Evolutionary conservation across 257 asterid genomes (phyloP).

Genomic region (Cinchona pubescens): DNA sequence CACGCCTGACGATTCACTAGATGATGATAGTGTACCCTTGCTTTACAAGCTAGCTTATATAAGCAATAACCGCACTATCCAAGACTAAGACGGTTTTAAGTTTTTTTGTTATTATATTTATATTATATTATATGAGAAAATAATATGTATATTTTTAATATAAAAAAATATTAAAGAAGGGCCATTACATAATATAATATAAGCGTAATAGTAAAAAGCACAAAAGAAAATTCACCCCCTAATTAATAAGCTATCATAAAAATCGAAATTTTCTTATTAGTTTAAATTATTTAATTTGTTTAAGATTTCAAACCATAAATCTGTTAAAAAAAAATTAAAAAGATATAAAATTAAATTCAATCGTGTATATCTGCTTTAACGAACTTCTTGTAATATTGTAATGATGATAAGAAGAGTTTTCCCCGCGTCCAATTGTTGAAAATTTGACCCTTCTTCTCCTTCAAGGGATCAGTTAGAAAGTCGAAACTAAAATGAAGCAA

Average conservation of each 20-base stretch:
- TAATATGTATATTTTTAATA: too few species aligned
- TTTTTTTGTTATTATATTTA: too few species aligned
- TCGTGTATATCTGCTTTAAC: constrained; percentile 39
- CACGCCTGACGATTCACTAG: neutral
- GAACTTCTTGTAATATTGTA: constrained; percentile 34
- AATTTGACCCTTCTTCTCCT: constrained; percentile 50
- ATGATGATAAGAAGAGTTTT: constrained; percentile 17
- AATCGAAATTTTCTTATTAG: neutral
- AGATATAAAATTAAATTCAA: too few species aligned
- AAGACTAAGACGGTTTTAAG: too few species aligned
- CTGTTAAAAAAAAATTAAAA: too few species aligned
- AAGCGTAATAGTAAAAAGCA: too few species aligned
- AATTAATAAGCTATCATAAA: neutral
- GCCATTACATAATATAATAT: too few species aligned
- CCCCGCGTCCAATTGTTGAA: constrained; percentile 25
- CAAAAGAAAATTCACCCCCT: too few species aligned
- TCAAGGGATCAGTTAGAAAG: constrained; percentile 30
- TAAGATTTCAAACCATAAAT: neutral
- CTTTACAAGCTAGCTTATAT: constrained; percentile 7
- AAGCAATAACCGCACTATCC: constrained; percentile 12
- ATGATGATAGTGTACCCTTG: neutral
- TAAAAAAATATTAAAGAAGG: too few species aligned
- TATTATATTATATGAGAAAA: too few species aligned
- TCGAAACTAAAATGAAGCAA: constrained; percentile 19
- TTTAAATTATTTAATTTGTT: neutral